Evolutionary conservation across 129 eudicot species (phyloP).

Genomic region (Daucus carota): DNA sequence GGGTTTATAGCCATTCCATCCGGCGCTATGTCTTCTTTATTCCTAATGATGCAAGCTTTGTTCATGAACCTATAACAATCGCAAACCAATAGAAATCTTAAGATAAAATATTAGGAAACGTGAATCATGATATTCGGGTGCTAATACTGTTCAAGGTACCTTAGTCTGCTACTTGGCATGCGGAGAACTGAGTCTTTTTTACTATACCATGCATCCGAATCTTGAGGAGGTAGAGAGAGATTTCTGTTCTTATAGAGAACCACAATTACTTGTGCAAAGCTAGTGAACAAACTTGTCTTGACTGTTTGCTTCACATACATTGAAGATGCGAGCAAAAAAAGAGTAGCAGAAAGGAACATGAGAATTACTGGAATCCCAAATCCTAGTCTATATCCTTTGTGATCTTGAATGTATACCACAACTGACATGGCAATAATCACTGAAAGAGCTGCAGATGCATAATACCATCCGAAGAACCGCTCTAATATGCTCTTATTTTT

Average conservation of each 20-base stretch:
- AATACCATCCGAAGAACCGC: slow-evolving; percentile 71
- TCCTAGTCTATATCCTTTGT: slow-evolving; percentile 66
- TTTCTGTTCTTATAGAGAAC: slow-evolving; percentile 40
- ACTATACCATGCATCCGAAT: slow-evolving; percentile 23
- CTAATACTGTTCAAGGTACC: slow-evolving; percentile 27
- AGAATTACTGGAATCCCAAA: slow-evolving; percentile 66
- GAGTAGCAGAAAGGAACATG: slow-evolving; percentile 51
- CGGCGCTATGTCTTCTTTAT: slow-evolving; percentile 30
- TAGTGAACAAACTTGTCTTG: slow-evolving; percentile 34
- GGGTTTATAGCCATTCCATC: slow-evolving; percentile 23
- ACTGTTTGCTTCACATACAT: slow-evolving; percentile 43
- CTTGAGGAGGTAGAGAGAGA: slow-evolving; percentile 9
- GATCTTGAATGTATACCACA: slow-evolving; percentile 76
- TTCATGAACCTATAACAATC: slow-evolving; percentile 58
- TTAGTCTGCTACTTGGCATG: slow-evolving; percentile 50
- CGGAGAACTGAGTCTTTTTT: slow-evolving; percentile 26
- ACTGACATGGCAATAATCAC: slow-evolving; percentile 54
- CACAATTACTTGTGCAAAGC: slow-evolving; percentile 37
- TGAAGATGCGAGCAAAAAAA: slow-evolving; percentile 63
- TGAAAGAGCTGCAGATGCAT: slow-evolving; percentile 39
- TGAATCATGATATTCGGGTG: not conserved
- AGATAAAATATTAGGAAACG: not conserved
- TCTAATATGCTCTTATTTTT: slow-evolving; percentile 48
- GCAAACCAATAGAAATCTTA: not conserved
- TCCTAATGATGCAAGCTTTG: slow-evolving; percentile 50